These are phyloP conservation scores for Sporothrix pallida DNA, from an alignment of 2,329 filamentous ascomycete species.

Conservation along the genomic window DNA sequence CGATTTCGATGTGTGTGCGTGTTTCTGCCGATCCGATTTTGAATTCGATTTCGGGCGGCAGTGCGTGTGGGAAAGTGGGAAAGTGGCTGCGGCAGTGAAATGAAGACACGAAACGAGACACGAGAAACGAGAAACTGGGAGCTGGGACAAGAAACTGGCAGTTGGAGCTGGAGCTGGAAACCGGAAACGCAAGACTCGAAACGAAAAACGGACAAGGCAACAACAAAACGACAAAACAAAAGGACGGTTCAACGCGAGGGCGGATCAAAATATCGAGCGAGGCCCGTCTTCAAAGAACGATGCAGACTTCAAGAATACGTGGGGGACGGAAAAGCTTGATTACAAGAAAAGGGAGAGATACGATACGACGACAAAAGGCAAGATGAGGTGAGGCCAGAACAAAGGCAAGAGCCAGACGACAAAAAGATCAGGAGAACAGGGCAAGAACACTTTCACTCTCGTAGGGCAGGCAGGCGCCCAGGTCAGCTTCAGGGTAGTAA, in stretches of 20 bases:
- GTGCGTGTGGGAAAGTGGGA: too few relatives aligned
- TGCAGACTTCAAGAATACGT: too few relatives aligned
- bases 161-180: not conserved
- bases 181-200: not conserved
- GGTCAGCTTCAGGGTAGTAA: not conserved
- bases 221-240: not conserved
- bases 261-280: slow-evolving; percentile 13
- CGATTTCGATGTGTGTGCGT: not conserved
- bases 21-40: slow-evolving; percentile 12
- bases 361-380: not conserved
- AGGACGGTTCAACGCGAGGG: not conserved
- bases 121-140: not conserved
- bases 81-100: slow-evolving; percentile 13
- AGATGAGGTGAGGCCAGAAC: not conserved
- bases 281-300: not conserved
- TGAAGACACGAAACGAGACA: not conserved
- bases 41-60: too few relatives aligned
- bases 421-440: not conserved
- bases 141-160: not conserved
- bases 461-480: slow-evolving; percentile 5
- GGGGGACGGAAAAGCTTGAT: not conserved
- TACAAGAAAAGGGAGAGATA: not conserved
- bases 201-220: not conserved
- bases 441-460: not conserved
- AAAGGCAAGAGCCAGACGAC: not conserved